Evolutionary conservation across 306 rosid genomes (phyloP), one percentile per base, ranked within the genome.

Genomic region (Pyrus communis): DNA sequence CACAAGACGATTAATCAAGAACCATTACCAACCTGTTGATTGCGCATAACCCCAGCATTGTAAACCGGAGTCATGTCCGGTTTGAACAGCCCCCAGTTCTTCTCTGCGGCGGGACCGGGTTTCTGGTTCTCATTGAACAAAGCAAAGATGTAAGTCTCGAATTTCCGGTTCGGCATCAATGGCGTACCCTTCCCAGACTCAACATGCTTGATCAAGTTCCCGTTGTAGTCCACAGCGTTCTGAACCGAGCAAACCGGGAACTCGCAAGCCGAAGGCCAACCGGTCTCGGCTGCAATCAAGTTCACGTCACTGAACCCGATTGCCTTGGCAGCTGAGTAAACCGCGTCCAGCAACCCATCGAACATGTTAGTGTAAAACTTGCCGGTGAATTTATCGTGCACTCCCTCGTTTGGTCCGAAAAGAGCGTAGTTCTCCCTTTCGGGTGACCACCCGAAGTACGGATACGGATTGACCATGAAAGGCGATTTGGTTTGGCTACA

Each of bases 201-300:
- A 51, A 92, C 84, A 62, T 90, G 99, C 62, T 66, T 77, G 4
- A 92, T 57, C 46, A 95, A 78, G 11, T 87, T 76, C 2, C 79
- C 72, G 7, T 90, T 92, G 18, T 54, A 95, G 1, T 87, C 64
- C 78, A 75, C 83, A 2, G 97, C 97, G 31, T 92, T 86, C 17
- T 77, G 83, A 1, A 70, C 57, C 27, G 91, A 86, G 33, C 99
- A 95, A 0, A 90, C 93, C 14, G 86, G 85, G 77, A 77, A 90
- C 45, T 95, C 99, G 28, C 99, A 95, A 5, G 69, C 77, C 22
- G 97, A 79, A 8, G 99, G 96, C 99, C 99, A 95, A 0, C 99
- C 99, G 0, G 99, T 95, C 70, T 95, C 99, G 4, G 92, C 99
- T 0, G 93, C 55, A 0, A 89, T 85, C 5, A 95, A 73, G 59